Conservation (phyloP, 1,139 yeast genomes). For the Zygosaccharomyces pseudobailii region DNA sequence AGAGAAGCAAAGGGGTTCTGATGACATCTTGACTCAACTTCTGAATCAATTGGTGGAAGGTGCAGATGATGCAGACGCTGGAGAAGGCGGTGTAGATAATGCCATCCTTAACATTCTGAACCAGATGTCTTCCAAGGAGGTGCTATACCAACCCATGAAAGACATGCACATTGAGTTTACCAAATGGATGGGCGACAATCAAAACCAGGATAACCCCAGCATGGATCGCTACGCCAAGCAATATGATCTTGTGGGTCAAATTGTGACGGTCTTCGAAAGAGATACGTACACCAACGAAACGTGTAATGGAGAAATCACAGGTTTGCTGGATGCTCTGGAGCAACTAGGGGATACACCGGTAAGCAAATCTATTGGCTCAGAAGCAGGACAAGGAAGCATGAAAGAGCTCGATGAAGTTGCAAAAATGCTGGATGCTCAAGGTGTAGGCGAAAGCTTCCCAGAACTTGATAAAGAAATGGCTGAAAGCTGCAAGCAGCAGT, state of each 20-base stretch:
- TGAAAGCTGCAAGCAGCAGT: constrained; percentile 39
- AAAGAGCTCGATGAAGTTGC: constrained; percentile 21
- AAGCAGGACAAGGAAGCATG: constrained; percentile 37
- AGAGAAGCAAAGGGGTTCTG: constrained; percentile 41
- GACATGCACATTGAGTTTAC: constrained; percentile 65
- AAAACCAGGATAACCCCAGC: constrained; percentile 41
- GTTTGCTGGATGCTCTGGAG: constrained; percentile 63
- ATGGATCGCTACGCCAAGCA: constrained; percentile 51
- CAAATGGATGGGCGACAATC: constrained; percentile 40
- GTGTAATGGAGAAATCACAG: constrained; percentile 50
- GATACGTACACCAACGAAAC: constrained; percentile 50
- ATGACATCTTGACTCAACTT: constrained; percentile 55
- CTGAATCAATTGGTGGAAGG: constrained; percentile 39
- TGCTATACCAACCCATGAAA: constrained; percentile 82
- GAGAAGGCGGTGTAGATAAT: constrained; percentile 54
- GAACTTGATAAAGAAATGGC: constrained; percentile 32
- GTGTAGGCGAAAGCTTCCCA: constrained; percentile 46
- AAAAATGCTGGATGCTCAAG: constrained; percentile 26
- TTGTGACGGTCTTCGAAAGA: constrained; percentile 54
- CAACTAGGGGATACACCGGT: constrained; percentile 87
- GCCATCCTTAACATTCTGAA: constrained; percentile 74
- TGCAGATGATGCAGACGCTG: constrained; percentile 39
- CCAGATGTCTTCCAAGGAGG: constrained; percentile 80
- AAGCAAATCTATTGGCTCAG: constrained; percentile 22
- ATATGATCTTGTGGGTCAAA: constrained; percentile 48